Evolutionary conservation across 495 filamentous ascomycete genomes (phyloP).

Genomic region (Antarctomyces pellizariae): DNA sequence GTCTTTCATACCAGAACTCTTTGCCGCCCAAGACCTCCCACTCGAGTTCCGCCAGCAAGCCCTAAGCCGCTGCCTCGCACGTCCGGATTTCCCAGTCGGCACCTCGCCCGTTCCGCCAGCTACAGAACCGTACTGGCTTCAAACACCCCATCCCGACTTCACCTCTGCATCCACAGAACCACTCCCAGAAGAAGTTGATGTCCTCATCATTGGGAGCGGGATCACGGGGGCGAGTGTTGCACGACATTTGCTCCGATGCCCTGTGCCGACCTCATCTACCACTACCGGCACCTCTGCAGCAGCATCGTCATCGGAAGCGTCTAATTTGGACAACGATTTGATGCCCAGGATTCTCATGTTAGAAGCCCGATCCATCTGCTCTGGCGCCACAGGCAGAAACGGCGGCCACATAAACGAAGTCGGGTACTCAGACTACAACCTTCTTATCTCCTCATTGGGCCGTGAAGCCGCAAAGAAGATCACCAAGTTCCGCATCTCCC

Average conservation of each 20-base stretch:
- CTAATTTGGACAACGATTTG: neutral
- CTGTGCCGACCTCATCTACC: too few species aligned
- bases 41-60: too few species aligned
- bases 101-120: too few species aligned
- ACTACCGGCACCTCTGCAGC: too few species aligned
- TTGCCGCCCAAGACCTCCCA: too few species aligned
- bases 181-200: constrained; percentile 27
- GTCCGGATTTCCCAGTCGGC: too few species aligned
- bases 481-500: neutral
- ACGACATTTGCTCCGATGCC: constrained; percentile 30
- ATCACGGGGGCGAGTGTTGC: constrained; percentile 41
- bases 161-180: too few species aligned
- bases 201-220: constrained; percentile 46
- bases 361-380: constrained; percentile 31
- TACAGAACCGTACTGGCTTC: too few species aligned
- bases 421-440: constrained; percentile 1
- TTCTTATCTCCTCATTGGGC: constrained; percentile 1
- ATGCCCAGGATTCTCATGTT: constrained; percentile 33
- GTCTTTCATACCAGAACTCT: too few species aligned
- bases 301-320: too few species aligned
- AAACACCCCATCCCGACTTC: too few species aligned
- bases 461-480: constrained; percentile 3
- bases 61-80: too few species aligned
- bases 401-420: constrained; percentile 16
- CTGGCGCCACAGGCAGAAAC: constrained; percentile 37